Conservation (phyloP, 768 basidiomycete genomes). For the Saitozyma sp. region DNA sequence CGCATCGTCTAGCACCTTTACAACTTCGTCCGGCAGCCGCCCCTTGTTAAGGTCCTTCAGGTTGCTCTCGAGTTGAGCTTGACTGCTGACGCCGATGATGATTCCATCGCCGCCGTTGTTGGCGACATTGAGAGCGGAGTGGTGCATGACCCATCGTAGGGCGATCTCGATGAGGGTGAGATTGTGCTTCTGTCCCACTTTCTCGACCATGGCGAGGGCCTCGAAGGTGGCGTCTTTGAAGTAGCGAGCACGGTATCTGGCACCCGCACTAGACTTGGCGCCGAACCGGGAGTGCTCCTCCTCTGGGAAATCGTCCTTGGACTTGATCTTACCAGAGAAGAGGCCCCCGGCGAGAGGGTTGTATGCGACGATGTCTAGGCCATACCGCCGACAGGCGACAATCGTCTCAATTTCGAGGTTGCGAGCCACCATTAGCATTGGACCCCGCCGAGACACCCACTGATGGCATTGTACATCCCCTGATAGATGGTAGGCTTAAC, state of each 20-base stretch:
- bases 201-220: slow-evolving; percentile 57
- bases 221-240: slow-evolving; percentile 55
- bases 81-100: slow-evolving; percentile 65
- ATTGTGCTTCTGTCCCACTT: slow-evolving; percentile 54
- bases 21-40: slow-evolving; percentile 62
- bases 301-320: slow-evolving; percentile 27
- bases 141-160: slow-evolving; percentile 59
- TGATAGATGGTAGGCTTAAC: slow-evolving; percentile 60
- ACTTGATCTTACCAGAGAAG: slow-evolving; percentile 40
- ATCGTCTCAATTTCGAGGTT: slow-evolving; percentile 36
- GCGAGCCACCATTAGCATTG: slow-evolving; percentile 11
- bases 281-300: slow-evolving; percentile 28
- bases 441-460: slow-evolving; percentile 8
- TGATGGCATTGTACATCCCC: slow-evolving; percentile 49
- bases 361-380: slow-evolving; percentile 47
- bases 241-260: slow-evolving; percentile 37
- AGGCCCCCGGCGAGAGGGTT: slow-evolving; percentile 47
- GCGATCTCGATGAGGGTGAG: slow-evolving; percentile 54
- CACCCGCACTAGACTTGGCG: slow-evolving; percentile 15
- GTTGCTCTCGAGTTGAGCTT: slow-evolving; percentile 60
- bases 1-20: slow-evolving; percentile 59
- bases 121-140: slow-evolving; percentile 57
- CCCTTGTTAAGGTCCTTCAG: slow-evolving; percentile 56
- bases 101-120: slow-evolving; percentile 51
- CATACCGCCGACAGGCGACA: slow-evolving; percentile 37